phyloP scores from a whole-genome alignment of 805 yeast genomes.

The Blastobotrys mokoenaii region DNA sequence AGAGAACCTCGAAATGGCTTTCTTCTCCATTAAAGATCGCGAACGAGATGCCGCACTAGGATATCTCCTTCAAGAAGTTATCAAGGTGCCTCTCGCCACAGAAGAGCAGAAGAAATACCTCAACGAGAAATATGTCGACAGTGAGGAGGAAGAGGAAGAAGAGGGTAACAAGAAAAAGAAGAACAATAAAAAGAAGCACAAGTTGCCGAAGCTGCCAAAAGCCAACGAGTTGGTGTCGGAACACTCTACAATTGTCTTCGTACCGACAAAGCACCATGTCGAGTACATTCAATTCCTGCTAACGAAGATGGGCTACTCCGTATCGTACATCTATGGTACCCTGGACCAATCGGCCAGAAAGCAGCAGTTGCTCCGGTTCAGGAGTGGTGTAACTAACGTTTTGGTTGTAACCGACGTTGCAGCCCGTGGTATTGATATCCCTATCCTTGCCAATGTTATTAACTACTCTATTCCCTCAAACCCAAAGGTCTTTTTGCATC shows the following conservation, averaged over 20 bases:
- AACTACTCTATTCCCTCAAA: constrained; percentile 87
- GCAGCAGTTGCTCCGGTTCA: constrained; percentile 75
- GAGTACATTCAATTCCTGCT: constrained; percentile 74
- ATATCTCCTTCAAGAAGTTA: constrained; percentile 70
- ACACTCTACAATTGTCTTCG: constrained; percentile 83
- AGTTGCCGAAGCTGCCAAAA: constrained; percentile 51
- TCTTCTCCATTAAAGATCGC: constrained; percentile 65
- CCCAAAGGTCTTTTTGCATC: constrained; percentile 88
- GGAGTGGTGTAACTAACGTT: constrained; percentile 75
- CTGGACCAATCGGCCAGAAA: constrained; percentile 92
- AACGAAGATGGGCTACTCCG: constrained; percentile 73
- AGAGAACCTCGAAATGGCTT: constrained; percentile 85
- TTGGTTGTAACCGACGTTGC: constrained; percentile 90
- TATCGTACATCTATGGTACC: constrained; percentile 87
- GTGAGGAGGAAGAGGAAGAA: constrained; percentile 46
- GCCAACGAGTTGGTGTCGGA: constrained; percentile 82
- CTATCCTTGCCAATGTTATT: constrained; percentile 88
- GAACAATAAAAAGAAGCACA: constrained; percentile 16
- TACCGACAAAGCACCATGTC: constrained; percentile 96
- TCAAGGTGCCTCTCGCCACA: constrained; percentile 75
- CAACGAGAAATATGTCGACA: constrained; percentile 38
- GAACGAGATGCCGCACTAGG: constrained; percentile 87
- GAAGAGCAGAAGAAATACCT: constrained; percentile 54
- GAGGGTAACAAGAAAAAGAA: constrained; percentile 28
- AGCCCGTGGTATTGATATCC: constrained; percentile 98